These are phyloP conservation scores for Nakazawaea pomicola DNA, from an alignment of 805 yeast species.

Conservation along the genomic window DNA sequence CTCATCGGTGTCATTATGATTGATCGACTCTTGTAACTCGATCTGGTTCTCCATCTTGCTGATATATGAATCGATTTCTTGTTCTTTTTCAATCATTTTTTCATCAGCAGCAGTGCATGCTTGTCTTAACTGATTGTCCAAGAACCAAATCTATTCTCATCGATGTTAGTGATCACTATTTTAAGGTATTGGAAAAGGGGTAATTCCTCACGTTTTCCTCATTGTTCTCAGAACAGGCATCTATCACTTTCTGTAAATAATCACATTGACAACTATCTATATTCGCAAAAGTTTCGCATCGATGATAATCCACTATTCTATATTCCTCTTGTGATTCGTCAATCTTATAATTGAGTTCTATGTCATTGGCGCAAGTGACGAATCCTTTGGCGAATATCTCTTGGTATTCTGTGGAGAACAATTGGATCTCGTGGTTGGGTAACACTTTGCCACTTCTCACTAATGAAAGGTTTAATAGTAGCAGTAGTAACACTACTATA, in stretches of 20 bases:
- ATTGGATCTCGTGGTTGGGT: neutral
- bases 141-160: conserved; percentile 2
- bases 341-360: conserved; percentile 4
- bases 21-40: neutral
- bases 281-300: conserved; percentile 9
- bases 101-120: neutral
- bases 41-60: neutral
- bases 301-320: conserved; percentile 6
- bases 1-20: conserved; percentile 3
- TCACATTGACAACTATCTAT: conserved; percentile 5
- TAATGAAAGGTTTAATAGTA: neutral
- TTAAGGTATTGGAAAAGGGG: neutral
- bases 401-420: conserved; percentile 3
- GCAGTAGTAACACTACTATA: too few species aligned
- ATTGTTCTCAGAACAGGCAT: neutral
- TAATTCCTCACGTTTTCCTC: conserved; percentile 7
- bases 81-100: neutral
- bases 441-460: neutral
- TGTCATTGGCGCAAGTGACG: conserved; percentile 1
- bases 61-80: neutral
- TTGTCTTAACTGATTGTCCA: neutral
- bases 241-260: neutral
- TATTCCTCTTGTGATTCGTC: neutral
- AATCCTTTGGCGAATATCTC: conserved; percentile 1
- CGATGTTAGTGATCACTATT: neutral